A percentile compares a stretch with the other conserved stretches of the same genome.
Conservation (phyloP, 345 rosid species). For the Dimocarpus longan region DNA sequence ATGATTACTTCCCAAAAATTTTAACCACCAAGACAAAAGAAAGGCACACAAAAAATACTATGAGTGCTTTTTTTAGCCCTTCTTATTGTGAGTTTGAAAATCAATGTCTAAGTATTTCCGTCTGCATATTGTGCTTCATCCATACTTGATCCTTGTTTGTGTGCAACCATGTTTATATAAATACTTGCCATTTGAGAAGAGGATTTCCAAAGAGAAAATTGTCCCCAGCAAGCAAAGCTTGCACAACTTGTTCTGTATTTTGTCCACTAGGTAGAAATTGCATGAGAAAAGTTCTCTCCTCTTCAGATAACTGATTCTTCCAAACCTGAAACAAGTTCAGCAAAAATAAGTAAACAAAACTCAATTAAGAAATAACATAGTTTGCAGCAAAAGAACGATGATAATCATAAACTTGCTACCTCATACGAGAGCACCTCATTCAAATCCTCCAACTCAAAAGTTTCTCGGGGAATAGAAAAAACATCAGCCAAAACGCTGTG, state of each 20-base stretch:
- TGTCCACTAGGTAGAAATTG: constrained; percentile 82
- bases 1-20: background rate
- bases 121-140: background rate
- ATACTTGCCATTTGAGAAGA: constrained; percentile 69
- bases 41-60: background rate
- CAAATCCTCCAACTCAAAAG: constrained; percentile 72
- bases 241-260: constrained; percentile 56
- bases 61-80: background rate
- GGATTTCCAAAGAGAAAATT: constrained; percentile 90
- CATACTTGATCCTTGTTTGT: background rate
- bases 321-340: constrained; percentile 56
- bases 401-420: constrained; percentile 43
- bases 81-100: background rate
- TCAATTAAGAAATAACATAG: constrained; percentile 3
- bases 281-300: constrained; percentile 62
- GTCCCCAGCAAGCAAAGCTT: constrained; percentile 66
- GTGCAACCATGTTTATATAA: background rate
- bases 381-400: constrained; percentile 21
- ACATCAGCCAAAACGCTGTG: constrained; percentile 63
- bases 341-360: constrained; percentile 17
- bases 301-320: constrained; percentile 66
- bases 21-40: background rate
- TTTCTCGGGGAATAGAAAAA: constrained; percentile 60
- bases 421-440: constrained; percentile 68
- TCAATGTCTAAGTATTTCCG: background rate